Evolutionary conservation across 225 moss, liverwort and hornwort genomes (phyloP), one percentile per base, ranked within the genome.

Genomic region (Polytrichum formosum): DNA sequence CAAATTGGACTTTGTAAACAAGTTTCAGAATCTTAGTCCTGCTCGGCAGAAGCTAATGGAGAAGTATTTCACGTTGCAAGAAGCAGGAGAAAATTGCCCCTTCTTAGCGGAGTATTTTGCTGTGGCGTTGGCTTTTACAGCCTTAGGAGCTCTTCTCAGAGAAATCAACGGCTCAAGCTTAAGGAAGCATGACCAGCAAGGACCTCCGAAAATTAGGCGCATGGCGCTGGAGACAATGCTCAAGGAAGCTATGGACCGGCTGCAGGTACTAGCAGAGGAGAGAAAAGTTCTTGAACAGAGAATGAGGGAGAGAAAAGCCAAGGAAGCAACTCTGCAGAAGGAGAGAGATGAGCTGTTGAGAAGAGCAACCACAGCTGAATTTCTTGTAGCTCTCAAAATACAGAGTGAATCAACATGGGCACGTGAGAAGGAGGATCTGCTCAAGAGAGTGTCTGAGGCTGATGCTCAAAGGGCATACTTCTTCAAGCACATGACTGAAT

Each of bases 41-140:
- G 76, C 83, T 0, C 73, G 83, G 60, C 75, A 83, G 76, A 81
- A 78, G 72, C 76, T 87, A 35, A 87, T 87, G 87, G 78, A 71
- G 31, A 87, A 87, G 78, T 87, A 87, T 37, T 87, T 87, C 4
- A 75, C 76, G 60, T 65, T 87, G 1, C 80, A 76, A 53, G 83
- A 77, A 55, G 16, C 67, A 23, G 78, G 80, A 21, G 87, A 87
- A 68, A 73, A 73, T 61, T 68, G 87, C 26, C 78, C 87, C 13
- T 55, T 78, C 21, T 64, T 87, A 63, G 77, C 83, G 0, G 87
- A 87, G 63, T 87, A 87, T 56, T 87, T 87, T 31, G 87, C 83
- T 10, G 87, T 87, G 66, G 78, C 87, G 5, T 29, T 87, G 69
- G 87, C 87, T 25, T 87, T 87, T 55, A 78, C 80, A 26, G 87